Conservation (phyloP, 1,139 yeast genomes). For the Suhomyces wounanorum region DNA sequence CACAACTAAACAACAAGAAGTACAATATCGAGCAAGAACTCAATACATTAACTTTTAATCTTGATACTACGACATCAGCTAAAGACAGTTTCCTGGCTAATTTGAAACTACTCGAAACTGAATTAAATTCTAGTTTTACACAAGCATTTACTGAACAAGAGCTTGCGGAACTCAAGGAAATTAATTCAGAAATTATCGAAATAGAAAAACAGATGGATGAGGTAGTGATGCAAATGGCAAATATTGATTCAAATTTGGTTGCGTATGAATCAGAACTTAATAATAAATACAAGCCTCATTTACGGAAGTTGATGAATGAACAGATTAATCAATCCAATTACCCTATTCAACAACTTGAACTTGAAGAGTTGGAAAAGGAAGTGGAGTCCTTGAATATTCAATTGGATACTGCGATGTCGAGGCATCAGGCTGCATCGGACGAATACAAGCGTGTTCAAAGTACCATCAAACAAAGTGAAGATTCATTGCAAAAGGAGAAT, state of each 20-base stretch:
- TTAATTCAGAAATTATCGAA: slow-evolving; percentile 41
- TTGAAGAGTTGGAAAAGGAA: slow-evolving; percentile 36
- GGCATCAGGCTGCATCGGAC: slow-evolving; percentile 19
- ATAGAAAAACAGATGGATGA: slow-evolving; percentile 45
- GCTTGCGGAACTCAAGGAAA: slow-evolving; percentile 33
- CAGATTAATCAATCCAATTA: slow-evolving; percentile 25
- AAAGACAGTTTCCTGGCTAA: slow-evolving; percentile 31
- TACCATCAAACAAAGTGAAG: slow-evolving; percentile 42
- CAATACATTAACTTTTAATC: slow-evolving; percentile 24
- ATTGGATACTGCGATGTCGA: slow-evolving; percentile 26
- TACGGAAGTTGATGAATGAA: slow-evolving; percentile 39
- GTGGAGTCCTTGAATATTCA: slow-evolving; percentile 24
- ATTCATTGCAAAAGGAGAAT: slow-evolving; percentile 50
- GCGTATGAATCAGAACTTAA: slow-evolving; percentile 58
- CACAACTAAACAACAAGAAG: slow-evolving; percentile 43
- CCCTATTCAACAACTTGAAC: slow-evolving; percentile 42
- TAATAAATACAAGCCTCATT: slow-evolving; percentile 45
- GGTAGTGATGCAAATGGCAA: slow-evolving; percentile 46
- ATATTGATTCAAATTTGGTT: slow-evolving; percentile 53
- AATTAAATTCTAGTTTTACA: slow-evolving; percentile 56
- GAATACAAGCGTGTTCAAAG: slow-evolving; percentile 28
- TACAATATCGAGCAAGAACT: slow-evolving; percentile 47
- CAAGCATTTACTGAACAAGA: slow-evolving; percentile 51
- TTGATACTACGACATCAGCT: slow-evolving; percentile 27
- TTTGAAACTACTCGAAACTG: slow-evolving; percentile 47